Percentiles rank a stretch among this genome's conserved stretches.
Evolutionary conservation across 139 green algal genomes (phyloP).

Genomic region (Picochlorum sp.): DNA sequence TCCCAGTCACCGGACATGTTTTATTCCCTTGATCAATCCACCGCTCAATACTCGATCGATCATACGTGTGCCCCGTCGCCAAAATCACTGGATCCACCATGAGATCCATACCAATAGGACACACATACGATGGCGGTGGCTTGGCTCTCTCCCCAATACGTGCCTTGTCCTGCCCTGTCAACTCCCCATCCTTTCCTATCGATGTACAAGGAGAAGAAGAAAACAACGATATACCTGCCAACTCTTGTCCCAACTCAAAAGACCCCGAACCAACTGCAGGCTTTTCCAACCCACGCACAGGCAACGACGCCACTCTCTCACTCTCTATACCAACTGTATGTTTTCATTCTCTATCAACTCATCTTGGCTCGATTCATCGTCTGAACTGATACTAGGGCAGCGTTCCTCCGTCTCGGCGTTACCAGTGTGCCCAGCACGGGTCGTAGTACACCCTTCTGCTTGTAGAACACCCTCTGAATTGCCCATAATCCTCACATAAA

Average conservation of each 20-base stretch:
- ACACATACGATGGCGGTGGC: slow-evolving; percentile 55
- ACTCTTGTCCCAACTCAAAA: slow-evolving; percentile 4
- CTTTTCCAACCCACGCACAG: not conserved
- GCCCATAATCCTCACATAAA: too few relatives aligned
- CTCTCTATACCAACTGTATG: not conserved
- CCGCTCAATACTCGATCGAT: slow-evolving; percentile 71
- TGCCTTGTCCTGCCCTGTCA: not conserved
- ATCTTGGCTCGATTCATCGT: too few relatives aligned
- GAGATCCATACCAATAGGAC: slow-evolving; percentile 84
- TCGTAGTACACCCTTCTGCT: too few relatives aligned
- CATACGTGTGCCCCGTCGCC: slow-evolving; percentile 89
- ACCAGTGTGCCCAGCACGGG: too few relatives aligned
- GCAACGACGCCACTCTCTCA: not conserved
- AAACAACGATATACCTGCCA: not conserved
- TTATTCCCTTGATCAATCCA: slow-evolving; percentile 81
- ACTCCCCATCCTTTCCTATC: too few relatives aligned
- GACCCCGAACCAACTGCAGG: not conserved
- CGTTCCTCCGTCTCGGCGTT: too few relatives aligned
- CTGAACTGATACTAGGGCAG: too few relatives aligned
- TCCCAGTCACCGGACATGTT: slow-evolving; percentile 85
- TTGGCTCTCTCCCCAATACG: not conserved
- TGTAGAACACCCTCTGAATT: too few relatives aligned
- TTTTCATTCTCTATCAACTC: too few relatives aligned
- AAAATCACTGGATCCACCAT: slow-evolving; percentile 91
- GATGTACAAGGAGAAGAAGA: too few relatives aligned